These are phyloP conservation scores for Penstemon davidsonii DNA, from an alignment of 257 asterid species.

Conservation along the genomic window DNA sequence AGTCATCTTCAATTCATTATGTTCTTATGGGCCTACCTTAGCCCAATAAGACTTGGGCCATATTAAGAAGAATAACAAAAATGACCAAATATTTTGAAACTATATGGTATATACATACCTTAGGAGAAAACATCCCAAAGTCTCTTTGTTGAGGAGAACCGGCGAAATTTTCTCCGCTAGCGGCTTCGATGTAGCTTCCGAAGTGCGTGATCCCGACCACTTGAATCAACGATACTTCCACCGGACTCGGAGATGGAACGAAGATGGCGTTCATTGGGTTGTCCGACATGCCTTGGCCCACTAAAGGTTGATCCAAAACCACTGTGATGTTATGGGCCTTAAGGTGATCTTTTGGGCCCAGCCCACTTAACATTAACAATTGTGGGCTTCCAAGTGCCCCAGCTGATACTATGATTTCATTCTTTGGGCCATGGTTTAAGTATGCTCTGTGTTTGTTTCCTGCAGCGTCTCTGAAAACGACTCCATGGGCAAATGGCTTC, in stretches of 20 bases:
- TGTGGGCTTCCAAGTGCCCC: slow-evolving; percentile 99
- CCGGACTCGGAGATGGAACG: slow-evolving; percentile 75
- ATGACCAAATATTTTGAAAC: background rate
- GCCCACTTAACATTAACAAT: slow-evolving; percentile 72
- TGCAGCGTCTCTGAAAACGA: slow-evolving; percentile 58
- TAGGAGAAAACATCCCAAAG: slow-evolving; percentile 79
- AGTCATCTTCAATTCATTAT: too few species aligned
- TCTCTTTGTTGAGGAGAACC: slow-evolving; percentile 31
- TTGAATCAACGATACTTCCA: slow-evolving; percentile 83
- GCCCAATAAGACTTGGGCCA: background rate
- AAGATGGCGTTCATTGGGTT: slow-evolving; percentile 92
- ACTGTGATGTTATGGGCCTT: slow-evolving; percentile 52
- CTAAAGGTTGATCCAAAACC: slow-evolving; percentile 66
- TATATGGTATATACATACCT: slow-evolving; percentile 36
- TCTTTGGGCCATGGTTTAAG: slow-evolving; percentile 46
- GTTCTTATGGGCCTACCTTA: too few species aligned
- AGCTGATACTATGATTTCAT: slow-evolving; percentile 70
- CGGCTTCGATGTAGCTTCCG: slow-evolving; percentile 72
- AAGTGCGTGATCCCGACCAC: slow-evolving; percentile 75
- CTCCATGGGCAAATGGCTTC: slow-evolving; percentile 69
- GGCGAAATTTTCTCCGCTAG: slow-evolving; percentile 73
- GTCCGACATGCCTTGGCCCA: slow-evolving; percentile 90
- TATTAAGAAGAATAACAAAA: background rate
- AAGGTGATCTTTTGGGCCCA: slow-evolving; percentile 67
- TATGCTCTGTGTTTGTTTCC: slow-evolving; percentile 69